Evolutionary conservation across 2,329 filamentous ascomycete species (phyloP).

Genomic region (Thelonectria rubi): DNA sequence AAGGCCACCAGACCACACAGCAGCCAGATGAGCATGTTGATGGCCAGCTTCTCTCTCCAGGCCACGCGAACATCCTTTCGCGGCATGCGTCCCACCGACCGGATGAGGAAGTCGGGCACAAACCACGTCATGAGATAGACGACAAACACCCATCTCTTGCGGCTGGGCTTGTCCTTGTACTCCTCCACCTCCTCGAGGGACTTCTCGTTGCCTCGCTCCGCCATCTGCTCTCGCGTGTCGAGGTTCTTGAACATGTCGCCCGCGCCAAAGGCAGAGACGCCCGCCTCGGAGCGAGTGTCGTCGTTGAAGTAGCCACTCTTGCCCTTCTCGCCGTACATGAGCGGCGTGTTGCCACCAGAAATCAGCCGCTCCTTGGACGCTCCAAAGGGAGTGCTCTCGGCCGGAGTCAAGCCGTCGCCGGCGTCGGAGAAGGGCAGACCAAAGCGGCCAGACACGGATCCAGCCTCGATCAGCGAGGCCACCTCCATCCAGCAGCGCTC

Average conservation of each 20-base stretch:
- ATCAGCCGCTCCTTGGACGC: constrained; percentile 69
- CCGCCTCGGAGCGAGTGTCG: constrained; percentile 90
- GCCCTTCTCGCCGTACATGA: constrained; percentile 77
- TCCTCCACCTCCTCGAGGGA: constrained; percentile 91
- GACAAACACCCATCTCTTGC: constrained; percentile 89
- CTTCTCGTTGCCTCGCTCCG: constrained; percentile 92
- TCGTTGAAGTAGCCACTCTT: constrained; percentile 87
- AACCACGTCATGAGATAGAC: constrained; percentile 88
- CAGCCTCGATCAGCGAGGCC: constrained; percentile 74
- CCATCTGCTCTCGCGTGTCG: constrained; percentile 92
- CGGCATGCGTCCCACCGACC: constrained; percentile 81
- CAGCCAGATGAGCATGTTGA: constrained; percentile 97
- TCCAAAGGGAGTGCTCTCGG: constrained; percentile 67
- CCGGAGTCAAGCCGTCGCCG: constrained; percentile 68
- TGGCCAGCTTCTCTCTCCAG: constrained; percentile 97
- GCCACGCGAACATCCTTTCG: constrained; percentile 92
- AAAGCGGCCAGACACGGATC: constrained; percentile 57
- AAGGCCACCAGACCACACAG: constrained; percentile 81
- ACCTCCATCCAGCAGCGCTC: constrained; percentile 96
- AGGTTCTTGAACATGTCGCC: constrained; percentile 99
- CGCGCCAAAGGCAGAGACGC: constrained; percentile 86
- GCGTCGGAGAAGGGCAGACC: constrained; percentile 60
- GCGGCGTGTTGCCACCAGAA: constrained; percentile 63
- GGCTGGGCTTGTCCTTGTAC: constrained; percentile 76
- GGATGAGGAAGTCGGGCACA: constrained; percentile 85